These are phyloP conservation scores for Glarea lozoyensis DNA, from an alignment of 495 filamentous ascomycete genomes.

Conservation along the genomic window DNA sequence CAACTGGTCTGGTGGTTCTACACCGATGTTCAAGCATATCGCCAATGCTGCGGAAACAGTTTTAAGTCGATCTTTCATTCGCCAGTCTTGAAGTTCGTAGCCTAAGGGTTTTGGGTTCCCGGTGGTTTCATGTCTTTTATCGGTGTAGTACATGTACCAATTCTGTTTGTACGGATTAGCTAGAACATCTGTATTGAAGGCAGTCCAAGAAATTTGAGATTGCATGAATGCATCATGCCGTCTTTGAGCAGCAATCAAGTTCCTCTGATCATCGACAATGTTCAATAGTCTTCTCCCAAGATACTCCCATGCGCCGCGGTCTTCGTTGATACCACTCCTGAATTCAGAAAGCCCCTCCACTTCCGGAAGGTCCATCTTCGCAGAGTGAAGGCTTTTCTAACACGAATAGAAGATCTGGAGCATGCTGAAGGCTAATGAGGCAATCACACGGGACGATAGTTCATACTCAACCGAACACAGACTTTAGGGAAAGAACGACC, in stretches of 20 bases:
- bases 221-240: too few species aligned
- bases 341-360: background rate
- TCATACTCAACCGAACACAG: too few species aligned
- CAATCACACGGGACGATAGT: too few species aligned
- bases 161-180: conserved; percentile 47
- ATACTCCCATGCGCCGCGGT: background rate
- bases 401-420: too few species aligned
- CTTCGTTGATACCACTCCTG: background rate
- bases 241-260: too few species aligned
- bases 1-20: conserved; percentile 90
- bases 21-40: conserved; percentile 93
- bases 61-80: conserved; percentile 92
- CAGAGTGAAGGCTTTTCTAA: background rate
- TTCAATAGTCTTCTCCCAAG: too few species aligned
- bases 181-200: too few species aligned
- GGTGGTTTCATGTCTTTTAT: conserved; percentile 95
- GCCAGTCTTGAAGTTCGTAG: conserved; percentile 77
- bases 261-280: too few species aligned
- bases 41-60: conserved; percentile 92
- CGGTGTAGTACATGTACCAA: conserved; percentile 98
- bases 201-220: too few species aligned
- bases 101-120: conserved; percentile 64
- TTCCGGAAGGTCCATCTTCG: background rate
- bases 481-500: conserved; percentile 30
- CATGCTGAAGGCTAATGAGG: too few species aligned